Evolutionary conservation across 2,329 filamentous ascomycete genomes (phyloP).

Genomic region (Oidium heveae): DNA sequence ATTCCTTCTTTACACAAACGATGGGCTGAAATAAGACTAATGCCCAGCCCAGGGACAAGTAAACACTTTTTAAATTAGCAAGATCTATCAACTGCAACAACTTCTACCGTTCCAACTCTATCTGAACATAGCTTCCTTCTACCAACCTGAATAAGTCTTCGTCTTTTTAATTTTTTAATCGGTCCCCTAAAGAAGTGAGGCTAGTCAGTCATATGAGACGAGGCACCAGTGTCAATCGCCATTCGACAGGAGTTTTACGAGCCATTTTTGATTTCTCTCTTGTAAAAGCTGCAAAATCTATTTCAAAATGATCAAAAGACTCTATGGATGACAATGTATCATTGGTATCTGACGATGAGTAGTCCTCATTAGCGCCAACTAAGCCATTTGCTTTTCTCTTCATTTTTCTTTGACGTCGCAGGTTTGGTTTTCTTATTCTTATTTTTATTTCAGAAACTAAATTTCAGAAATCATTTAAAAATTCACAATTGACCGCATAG

Average conservation of each 20-base stretch:
- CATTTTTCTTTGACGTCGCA: too few species aligned
- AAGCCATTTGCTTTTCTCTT: neutral
- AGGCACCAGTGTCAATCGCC: too few species aligned
- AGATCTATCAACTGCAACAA: neutral
- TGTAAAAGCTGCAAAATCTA: too few species aligned
- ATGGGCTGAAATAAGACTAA: neutral
- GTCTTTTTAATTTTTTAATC: too few species aligned
- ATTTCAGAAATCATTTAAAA: neutral
- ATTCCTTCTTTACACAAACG: neutral
- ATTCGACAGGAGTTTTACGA: too few species aligned
- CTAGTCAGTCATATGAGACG: too few species aligned
- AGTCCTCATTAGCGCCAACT: neutral
- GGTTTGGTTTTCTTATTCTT: neutral
- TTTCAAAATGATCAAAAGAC: too few species aligned
- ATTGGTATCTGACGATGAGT: neutral
- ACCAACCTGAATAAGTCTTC: too few species aligned
- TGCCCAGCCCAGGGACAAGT: neutral
- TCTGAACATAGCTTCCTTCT: too few species aligned
- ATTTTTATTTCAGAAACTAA: neutral
- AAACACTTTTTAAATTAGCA: neutral
- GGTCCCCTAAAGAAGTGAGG: too few species aligned
- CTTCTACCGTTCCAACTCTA: neutral
- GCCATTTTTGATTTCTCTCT: too few species aligned
- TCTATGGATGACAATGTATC: too few species aligned
- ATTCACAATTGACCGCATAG: neutral